Base-by-base conservation (phyloP, 2,329 filamentous ascomycete genomes). In the Elsinoe arachidis region DNA sequence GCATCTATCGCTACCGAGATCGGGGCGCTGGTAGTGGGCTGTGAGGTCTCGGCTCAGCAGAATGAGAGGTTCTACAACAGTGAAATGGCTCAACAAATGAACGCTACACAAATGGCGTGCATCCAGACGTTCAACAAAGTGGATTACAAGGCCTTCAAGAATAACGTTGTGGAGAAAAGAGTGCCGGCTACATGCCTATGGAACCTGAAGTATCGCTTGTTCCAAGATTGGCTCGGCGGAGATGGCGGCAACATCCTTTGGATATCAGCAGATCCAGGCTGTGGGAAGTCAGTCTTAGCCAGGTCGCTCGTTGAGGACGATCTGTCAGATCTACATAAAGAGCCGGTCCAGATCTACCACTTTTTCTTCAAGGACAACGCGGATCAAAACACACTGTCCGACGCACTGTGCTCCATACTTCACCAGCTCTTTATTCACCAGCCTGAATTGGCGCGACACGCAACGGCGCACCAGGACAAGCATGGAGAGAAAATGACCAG, bases 281-380 rank as follows among this genome's bases (percentile, higher is more conserved):
- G n/a, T n/a, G n/a, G n/a, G n/a, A n/a, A n/a, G n/a, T n/a, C n/a
- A n/a, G 71, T 74, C 0, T 63, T 74, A 0, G 59, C 70, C 0
- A 67, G 63, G 61, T 68, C 65, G 2, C 62, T 74, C 0, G 62
- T 73, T 11, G 67, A 74, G 49, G 37, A 67, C 1, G 61, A 66
- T 9, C 44, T 56, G 14, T 56, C 5, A 34, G 55, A 39, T 6
- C 5, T 46, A n/a, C 17, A 46, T 26, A 6, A 46, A 23, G 11
- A 6, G 23, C 61, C 59, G 33, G 63, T 64, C 1, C 41, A 46
- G 21, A 46, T 46, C 10, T 62, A 67, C 2, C 72, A 67, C 54
- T 74, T 71, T 60, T 74, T 74, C 61, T 73, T 72, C 58, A 70
- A 73, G 47, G 69, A 73, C 37, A 69, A 72, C 43, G 62, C 68